Percentiles rank a stretch among this genome's conserved stretches.
Conservation (phyloP, 2,329 filamentous ascomycete species). For the Pezicula carpinea region DNA sequence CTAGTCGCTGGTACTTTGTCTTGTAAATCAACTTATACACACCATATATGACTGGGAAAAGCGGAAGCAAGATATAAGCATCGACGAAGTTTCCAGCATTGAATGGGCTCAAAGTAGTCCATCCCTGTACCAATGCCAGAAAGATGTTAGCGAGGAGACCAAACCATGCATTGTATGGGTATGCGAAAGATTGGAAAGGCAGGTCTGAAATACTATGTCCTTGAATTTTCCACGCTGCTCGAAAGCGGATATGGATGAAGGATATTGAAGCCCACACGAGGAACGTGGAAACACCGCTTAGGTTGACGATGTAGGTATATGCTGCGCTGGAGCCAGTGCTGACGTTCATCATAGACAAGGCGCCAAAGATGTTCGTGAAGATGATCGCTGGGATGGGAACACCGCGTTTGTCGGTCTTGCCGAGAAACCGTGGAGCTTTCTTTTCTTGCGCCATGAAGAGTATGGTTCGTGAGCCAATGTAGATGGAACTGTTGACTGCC, state of each 20-base stretch:
- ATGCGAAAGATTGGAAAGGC: slow-evolving; percentile 50
- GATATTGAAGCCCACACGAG: slow-evolving; percentile 68
- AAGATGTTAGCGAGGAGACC: slow-evolving; percentile 54
- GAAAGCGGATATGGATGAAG: slow-evolving; percentile 68
- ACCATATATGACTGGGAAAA: slow-evolving; percentile 54
- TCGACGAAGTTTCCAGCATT: slow-evolving; percentile 55
- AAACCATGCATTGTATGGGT: slow-evolving; percentile 56
- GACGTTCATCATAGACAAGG: slow-evolving; percentile 71
- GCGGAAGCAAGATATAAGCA: slow-evolving; percentile 56
- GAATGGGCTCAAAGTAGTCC: slow-evolving; percentile 55
- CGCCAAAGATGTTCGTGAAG: slow-evolving; percentile 66
- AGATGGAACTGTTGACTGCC: slow-evolving; percentile 71
- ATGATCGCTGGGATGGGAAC: slow-evolving; percentile 57
- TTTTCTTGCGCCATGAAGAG: slow-evolving; percentile 71
- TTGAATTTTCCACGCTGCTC: slow-evolving; percentile 55
- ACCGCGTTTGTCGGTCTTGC: slow-evolving; percentile 61
- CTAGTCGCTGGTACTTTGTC: slow-evolving; percentile 44
- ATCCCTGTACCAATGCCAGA: slow-evolving; percentile 56
- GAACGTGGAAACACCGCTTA: slow-evolving; percentile 66
- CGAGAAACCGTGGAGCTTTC: slow-evolving; percentile 66
- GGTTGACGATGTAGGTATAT: slow-evolving; percentile 66
- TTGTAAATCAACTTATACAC: slow-evolving; percentile 50
- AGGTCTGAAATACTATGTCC: slow-evolving; percentile 49
- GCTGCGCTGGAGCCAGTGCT: slow-evolving; percentile 61
- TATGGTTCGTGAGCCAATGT: slow-evolving; percentile 70